Base-by-base conservation (phyloP, 208 protist species). In the Balamuthia mandrillaris region DNA sequence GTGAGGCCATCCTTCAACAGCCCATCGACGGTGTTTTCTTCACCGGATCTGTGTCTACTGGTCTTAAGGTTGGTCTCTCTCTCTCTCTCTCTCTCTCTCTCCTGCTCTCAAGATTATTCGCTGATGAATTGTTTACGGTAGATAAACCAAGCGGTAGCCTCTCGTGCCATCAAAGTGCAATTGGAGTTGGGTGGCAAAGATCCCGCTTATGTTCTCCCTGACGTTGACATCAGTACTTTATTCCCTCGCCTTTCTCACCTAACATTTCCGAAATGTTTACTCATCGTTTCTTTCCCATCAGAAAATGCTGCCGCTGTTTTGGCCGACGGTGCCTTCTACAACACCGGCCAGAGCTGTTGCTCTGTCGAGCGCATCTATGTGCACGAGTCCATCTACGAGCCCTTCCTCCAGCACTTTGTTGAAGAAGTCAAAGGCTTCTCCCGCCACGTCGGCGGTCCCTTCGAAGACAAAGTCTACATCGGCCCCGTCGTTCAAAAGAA, bases 291-390 rank as follows among this genome's bases (percentile, higher is more conserved):
- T n/a, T n/a, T 21, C 5, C 3, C 27, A 10, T 0, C 1, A 1
- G 16, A 78, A 47, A 31, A 29, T 10, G 86, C 87, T 5, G 66
- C 65, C 3, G 61, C 51, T 4, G 68, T 79, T 7, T 29, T 90
- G 37, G 88, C 88, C 0, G 84, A 90, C 47, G 88, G 88, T 52
- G 88, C 88, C 0, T 82, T 88, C 60, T 90, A 87, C 54, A 90
- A 90, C 65, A 82, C 54, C 29, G 88, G 88, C 41, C 88, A 90
- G 65, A 54, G 49, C 35, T 90, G 88, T 52, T 90, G 84, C 45
- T 90, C 88, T 0, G 88, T 90, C 3, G 88, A 90, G 41, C 65
- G 88, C 56, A 88, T 90, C 45, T 90, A 90, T 42, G 88, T 90
- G 9, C 60, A 90, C 37, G 44, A 88, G 41, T 61, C 78, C 37